Conservation (phyloP, 2,329 filamentous ascomycete species). For the Exophiala spinifera region DNA sequence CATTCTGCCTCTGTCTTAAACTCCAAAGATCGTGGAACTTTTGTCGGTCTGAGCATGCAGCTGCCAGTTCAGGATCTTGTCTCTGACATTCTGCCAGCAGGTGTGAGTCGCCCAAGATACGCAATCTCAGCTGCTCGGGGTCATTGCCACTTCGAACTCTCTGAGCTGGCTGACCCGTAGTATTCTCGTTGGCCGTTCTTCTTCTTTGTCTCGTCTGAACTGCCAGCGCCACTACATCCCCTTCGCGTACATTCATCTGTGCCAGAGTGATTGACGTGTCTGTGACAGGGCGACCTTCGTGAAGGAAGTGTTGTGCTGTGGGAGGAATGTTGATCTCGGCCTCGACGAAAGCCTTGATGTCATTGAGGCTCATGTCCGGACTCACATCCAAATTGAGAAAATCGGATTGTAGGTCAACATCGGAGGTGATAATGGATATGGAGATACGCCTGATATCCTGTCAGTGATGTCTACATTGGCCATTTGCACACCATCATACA, state of each 20-base stretch:
- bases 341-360: conserved; percentile 83
- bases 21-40: conserved; percentile 72
- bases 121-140: conserved; percentile 76
- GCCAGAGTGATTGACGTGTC: conserved; percentile 79
- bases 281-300: conserved; percentile 77
- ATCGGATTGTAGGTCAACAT: conserved; percentile 64
- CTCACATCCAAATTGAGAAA: conserved; percentile 80
- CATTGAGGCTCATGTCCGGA: conserved; percentile 75
- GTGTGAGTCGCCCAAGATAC: conserved; percentile 74
- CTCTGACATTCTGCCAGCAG: conserved; percentile 68
- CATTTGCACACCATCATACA: not conserved
- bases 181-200: conserved; percentile 6
- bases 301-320: conserved; percentile 76
- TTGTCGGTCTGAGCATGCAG: conserved; percentile 69
- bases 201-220: conserved; percentile 46
- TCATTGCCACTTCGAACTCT: conserved; percentile 48
- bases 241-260: conserved; percentile 75
- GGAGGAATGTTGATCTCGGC: conserved; percentile 74
- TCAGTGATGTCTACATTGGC: conserved; percentile 6
- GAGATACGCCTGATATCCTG: conserved; percentile 70
- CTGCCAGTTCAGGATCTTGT: conserved; percentile 72
- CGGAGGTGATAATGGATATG: conserved; percentile 75
- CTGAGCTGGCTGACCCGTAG: conserved; percentile 25
- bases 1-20: conserved; percentile 66
- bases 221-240: conserved; percentile 88